These are phyloP conservation scores for Cordyceps cicadae DNA, from an alignment of 2,329 filamentous ascomycete genomes.

Conservation along the genomic window DNA sequence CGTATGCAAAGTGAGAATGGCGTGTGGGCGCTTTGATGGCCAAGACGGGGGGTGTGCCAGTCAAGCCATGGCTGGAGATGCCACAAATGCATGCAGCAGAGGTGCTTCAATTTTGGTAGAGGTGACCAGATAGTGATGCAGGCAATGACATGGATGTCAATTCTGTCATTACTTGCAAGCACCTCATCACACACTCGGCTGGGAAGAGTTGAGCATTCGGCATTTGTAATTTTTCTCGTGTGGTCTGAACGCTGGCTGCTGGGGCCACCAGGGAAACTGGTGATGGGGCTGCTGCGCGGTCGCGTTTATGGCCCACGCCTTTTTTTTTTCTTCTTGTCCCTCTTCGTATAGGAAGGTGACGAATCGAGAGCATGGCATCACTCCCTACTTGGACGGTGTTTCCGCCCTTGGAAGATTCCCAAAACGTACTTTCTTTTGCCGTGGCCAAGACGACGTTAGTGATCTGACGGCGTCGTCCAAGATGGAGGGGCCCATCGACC, in stretches of 20 bases:
- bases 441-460: not conserved
- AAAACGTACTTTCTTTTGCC: not conserved
- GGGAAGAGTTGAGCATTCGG: not conserved
- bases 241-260: not conserved
- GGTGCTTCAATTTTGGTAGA: not conserved
- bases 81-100: not conserved
- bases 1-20: not conserved
- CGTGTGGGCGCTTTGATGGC: conserved; percentile 1
- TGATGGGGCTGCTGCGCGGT: not conserved
- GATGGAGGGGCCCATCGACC: not conserved
- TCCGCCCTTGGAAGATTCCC: not conserved
- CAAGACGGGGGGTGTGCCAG: not conserved
- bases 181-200: not conserved
- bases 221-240: not conserved
- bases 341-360: not conserved
- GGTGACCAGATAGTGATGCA: not conserved
- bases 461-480: not conserved
- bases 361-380: not conserved
- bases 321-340: not conserved
- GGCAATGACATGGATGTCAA: not conserved
- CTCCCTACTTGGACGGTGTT: not conserved
- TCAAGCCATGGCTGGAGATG: not conserved
- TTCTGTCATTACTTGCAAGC: not conserved
- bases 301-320: not conserved
- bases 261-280: not conserved